Conservation (phyloP, 352 stramenopile genomes). For the Pythium brachiatum region DNA sequence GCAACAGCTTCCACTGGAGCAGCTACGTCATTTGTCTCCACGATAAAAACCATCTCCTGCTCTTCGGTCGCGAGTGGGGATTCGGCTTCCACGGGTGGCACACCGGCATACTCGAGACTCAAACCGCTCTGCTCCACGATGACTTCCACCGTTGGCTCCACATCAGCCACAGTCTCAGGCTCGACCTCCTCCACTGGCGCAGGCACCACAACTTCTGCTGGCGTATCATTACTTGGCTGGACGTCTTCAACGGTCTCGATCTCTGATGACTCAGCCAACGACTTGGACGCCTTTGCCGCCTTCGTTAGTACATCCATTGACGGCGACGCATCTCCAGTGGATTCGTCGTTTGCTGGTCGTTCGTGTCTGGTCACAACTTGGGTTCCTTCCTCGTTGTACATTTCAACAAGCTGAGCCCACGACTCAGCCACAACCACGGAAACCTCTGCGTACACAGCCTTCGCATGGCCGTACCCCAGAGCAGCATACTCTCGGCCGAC, state of each 20-base stretch:
- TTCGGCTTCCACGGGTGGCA: not conserved
- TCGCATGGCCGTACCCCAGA: not conserved
- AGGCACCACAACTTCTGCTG: not conserved
- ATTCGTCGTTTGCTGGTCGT: not conserved
- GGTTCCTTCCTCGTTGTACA: slow-evolving; percentile 22
- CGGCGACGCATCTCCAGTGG: not conserved
- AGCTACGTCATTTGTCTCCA: not conserved
- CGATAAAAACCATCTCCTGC: not conserved
- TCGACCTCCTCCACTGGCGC: not conserved
- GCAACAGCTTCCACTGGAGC: not conserved
- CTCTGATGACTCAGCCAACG: slow-evolving; percentile 11
- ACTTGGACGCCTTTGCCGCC: slow-evolving; percentile 37
- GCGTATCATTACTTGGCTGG: not conserved
- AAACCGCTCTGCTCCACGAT: slow-evolving; percentile 11
- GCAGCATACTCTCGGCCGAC: not conserved
- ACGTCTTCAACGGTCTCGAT: not conserved
- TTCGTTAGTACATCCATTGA: slow-evolving; percentile 28
- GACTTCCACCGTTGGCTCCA: slow-evolving; percentile 7
- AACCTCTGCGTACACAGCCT: not conserved
- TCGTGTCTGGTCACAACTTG: not conserved
- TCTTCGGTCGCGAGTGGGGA: not conserved
- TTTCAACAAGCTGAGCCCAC: slow-evolving; percentile 15
- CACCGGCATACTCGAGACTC: slow-evolving; percentile 1
- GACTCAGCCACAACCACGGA: not conserved
- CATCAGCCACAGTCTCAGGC: not conserved